phyloP scores from a whole-genome alignment of 2,329 filamentous ascomycete species.

The Aureobasidium pullulans region DNA sequence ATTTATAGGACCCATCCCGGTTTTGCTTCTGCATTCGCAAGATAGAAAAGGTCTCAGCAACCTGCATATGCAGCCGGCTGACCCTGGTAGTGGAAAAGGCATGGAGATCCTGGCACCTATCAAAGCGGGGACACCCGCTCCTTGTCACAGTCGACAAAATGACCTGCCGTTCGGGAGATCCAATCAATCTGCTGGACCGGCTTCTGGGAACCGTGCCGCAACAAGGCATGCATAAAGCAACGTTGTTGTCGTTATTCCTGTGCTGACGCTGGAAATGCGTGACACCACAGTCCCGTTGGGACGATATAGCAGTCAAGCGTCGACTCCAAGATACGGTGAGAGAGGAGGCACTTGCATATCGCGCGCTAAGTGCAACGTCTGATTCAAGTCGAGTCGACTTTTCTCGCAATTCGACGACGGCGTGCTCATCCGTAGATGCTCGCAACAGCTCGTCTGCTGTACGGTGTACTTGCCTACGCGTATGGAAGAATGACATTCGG shows the following conservation, averaged over 20 bases:
- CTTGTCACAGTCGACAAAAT: not conserved
- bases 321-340: not conserved
- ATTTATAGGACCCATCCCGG: not conserved
- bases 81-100: constrained; percentile 5
- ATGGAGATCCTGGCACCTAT: constrained; percentile 7
- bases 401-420: not conserved
- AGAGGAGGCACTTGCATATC: not conserved
- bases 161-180: not conserved
- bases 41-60: not conserved
- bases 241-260: not conserved
- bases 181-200: constrained; percentile 9
- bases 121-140: constrained; percentile 11
- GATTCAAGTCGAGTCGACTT: not conserved
- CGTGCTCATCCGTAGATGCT: not conserved
- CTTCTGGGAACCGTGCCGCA: not conserved
- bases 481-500: not conserved
- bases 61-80: constrained; percentile 11
- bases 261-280: not conserved
- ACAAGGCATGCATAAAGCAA: not conserved
- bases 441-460: not conserved
- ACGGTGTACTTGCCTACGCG: not conserved
- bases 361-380: not conserved
- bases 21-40: constrained; percentile 1
- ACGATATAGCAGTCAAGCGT: not conserved
- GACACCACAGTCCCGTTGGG: not conserved